Evolutionary conservation across 352 stramenopile genomes (phyloP).

Genomic region (Pythium oligandrum): DNA sequence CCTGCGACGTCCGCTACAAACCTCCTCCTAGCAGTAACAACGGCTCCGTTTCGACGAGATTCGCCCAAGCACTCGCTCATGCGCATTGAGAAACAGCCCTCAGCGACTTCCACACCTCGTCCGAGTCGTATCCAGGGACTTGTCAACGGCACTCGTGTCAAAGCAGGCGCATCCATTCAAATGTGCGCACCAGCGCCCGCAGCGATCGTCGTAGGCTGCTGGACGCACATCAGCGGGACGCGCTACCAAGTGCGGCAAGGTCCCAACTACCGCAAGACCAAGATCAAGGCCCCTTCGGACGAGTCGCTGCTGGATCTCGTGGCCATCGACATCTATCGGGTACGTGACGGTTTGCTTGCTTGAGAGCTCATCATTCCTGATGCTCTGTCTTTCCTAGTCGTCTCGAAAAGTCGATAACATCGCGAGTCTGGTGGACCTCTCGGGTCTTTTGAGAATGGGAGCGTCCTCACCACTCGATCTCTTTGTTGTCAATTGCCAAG

Average conservation of each 20-base stretch:
- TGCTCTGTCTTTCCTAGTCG: conserved; percentile 27
- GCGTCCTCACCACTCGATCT: conserved; percentile 36
- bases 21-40: background rate
- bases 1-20: background rate
- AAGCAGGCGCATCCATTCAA: conserved; percentile 50
- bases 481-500: conserved; percentile 82
- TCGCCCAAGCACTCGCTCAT: background rate
- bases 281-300: conserved; percentile 57
- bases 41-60: conserved; percentile 3
- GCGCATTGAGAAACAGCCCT: conserved; percentile 14
- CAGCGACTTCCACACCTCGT: conserved; percentile 3
- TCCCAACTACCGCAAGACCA: conserved; percentile 76
- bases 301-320: conserved; percentile 53
- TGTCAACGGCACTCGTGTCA: conserved; percentile 28
- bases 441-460: conserved; percentile 21
- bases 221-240: conserved; percentile 58
- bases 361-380: too few species aligned
- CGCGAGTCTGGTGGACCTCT: conserved; percentile 60
- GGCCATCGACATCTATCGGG: conserved; percentile 69
- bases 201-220: conserved; percentile 39
- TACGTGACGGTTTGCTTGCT: conserved; percentile 17
- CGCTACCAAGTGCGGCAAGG: conserved; percentile 82
- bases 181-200: conserved; percentile 33
- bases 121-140: conserved; percentile 9
- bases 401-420: conserved; percentile 70